A percentile compares a stretch with the other conserved stretches of the same genome.
Conservation (phyloP, 495 filamentous ascomycete genomes). For the Friedmanniomyces simplex region DNA sequence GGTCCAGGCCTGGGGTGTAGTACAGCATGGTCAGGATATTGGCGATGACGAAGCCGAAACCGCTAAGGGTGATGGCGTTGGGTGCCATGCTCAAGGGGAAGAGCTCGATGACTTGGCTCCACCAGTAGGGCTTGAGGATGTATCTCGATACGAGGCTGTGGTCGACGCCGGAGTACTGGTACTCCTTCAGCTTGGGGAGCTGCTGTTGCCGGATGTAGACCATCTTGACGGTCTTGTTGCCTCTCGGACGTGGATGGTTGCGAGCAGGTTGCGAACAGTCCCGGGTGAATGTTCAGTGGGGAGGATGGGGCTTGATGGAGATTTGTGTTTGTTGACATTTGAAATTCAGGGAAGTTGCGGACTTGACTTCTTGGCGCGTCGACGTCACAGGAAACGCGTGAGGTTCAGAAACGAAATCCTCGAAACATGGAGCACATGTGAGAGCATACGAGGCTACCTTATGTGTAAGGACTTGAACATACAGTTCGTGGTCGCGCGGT, state of each 20-base stretch:
- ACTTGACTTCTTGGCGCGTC: too few species aligned
- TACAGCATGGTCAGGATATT: conserved; percentile 91
- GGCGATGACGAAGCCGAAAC: conserved; percentile 81
- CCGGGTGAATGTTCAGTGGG: background rate
- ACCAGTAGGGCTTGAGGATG: conserved; percentile 95
- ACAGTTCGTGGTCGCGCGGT: too few species aligned
- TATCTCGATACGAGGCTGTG: conserved; percentile 81
- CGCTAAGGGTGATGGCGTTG: conserved; percentile 68
- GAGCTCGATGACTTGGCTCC: conserved; percentile 71
- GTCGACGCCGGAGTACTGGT: conserved; percentile 88
- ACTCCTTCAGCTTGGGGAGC: conserved; percentile 75
- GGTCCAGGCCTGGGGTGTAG: conserved; percentile 91
- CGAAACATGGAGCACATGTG: too few species aligned
- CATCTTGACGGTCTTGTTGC: conserved; percentile 32
- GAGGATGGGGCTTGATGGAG: too few species aligned
- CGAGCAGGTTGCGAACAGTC: too few species aligned
- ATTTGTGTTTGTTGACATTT: too few species aligned
- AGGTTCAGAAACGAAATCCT: too few species aligned
- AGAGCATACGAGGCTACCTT: too few species aligned
- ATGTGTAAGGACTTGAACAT: too few species aligned
- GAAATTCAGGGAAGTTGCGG: too few species aligned
- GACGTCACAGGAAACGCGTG: too few species aligned
- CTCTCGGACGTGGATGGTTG: background rate
- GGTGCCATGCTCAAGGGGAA: conserved; percentile 92
- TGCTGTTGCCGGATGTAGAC: conserved; percentile 88